Base-by-base conservation (phyloP, 2,329 filamentous ascomycete species). In the Reticulascus tulasneorum region DNA sequence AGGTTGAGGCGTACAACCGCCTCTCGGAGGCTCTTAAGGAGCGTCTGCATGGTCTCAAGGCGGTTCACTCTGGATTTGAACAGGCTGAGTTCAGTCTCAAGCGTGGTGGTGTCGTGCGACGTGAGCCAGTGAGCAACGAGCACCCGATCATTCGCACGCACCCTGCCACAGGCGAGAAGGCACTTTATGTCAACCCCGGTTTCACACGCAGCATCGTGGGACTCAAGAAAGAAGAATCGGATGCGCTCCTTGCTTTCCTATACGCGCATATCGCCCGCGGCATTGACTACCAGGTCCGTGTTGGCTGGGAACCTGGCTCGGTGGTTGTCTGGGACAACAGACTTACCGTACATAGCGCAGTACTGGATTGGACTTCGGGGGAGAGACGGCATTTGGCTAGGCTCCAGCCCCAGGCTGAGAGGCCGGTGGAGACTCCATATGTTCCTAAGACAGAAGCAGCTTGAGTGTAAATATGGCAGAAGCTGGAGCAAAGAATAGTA, bases 241-340 rank as follows among this genome's bases (percentile, higher is more conserved):
- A 88, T 43, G 69, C 67, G 35, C 63, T 90, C 9, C 69, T 90
- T 40, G 86, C 86, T 52, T 89, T 89, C 65, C 62, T 90, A 12
- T 88, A 82, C 55, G 77, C 87, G 52, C 85, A 89, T 51, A 78
- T 88, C 34, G 82, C 80, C 1, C 72, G 76, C 25, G 82, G 82
- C 15, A 77, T 82, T 32, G 84, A 89, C 53, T 77, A 88, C 56
- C 85, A 90, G 49, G 72, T 72, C 6, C 75, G 85, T 17, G 73
- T 94, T 32, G 84, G 82, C 58, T 94, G 87, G 87, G 79, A 79
- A 48, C 71, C 78, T 27, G 75, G 78, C n/a, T 91, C 85, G 0
- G 86, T 94, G 2, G 84, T 93, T 3, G 79, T 91, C 1, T 94
- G 86, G 86, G 87, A 93, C 58, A 93, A 91, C 64, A 72, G 86